A percentile compares a stretch with the other conserved stretches of the same genome.
Evolutionary conservation across 345 rosid genomes (phyloP).

Genomic region (Citrus maxima): DNA sequence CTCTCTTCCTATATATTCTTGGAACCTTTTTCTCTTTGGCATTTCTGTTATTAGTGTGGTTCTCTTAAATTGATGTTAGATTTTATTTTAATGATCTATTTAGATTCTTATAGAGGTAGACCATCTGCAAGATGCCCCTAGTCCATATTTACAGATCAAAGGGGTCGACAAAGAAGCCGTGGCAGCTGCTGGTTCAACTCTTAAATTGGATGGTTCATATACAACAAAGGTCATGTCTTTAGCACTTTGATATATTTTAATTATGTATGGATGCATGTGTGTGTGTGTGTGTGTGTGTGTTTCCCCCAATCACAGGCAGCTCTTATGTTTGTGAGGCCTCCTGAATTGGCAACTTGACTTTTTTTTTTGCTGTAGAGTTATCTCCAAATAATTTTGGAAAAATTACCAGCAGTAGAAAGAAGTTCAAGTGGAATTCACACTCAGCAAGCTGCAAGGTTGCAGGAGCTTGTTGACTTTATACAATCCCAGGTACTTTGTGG

Average conservation of each 20-base stretch:
- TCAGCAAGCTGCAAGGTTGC: constrained; percentile 83
- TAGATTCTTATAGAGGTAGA: constrained; percentile 94
- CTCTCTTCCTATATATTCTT: not conserved
- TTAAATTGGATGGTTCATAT: constrained; percentile 87
- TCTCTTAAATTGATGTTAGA: constrained; percentile 1
- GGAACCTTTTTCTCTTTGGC: not conserved
- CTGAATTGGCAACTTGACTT: constrained; percentile 1
- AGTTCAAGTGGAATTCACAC: constrained; percentile 72
- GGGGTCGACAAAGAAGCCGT: constrained; percentile 95
- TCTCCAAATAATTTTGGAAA: constrained; percentile 87
- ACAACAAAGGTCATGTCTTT: constrained; percentile 77
- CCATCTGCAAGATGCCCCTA: constrained; percentile 78
- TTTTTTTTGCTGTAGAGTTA: constrained; percentile 51
- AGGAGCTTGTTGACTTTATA: constrained; percentile 84
- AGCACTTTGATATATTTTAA: not conserved
- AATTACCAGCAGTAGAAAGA: constrained; percentile 64
- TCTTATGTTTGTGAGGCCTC: not conserved
- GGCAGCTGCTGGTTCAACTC: constrained; percentile 84
- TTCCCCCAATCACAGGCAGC: not conserved
- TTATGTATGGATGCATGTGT: not conserved
- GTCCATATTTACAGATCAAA: constrained; percentile 92
- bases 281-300: no score
- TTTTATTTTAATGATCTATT: constrained; percentile 14
- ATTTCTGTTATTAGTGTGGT: not conserved
- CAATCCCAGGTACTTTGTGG: constrained; percentile 72